Conservation (phyloP, 805 yeast genomes). For the Hanseniaspora hatyaiensis region DNA sequence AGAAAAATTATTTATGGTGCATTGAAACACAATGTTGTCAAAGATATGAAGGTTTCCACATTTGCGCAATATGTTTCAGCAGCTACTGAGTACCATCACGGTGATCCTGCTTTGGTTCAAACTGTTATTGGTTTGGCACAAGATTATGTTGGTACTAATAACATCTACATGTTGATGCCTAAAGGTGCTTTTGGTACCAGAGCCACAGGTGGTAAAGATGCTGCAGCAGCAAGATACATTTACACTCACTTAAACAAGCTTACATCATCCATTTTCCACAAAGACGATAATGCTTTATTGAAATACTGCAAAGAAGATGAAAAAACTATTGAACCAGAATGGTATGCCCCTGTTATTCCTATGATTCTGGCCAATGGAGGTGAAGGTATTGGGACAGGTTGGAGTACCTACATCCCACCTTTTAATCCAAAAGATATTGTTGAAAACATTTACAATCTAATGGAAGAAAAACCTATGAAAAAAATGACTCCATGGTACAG, state of each 20-base stretch:
- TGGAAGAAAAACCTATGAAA: constrained; percentile 57
- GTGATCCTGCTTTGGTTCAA: constrained; percentile 76
- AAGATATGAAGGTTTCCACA: constrained; percentile 81
- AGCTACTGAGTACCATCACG: constrained; percentile 89
- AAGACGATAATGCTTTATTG: constrained; percentile 66
- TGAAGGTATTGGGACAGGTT: constrained; percentile 98
- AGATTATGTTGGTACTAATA: constrained; percentile 86
- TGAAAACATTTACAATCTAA: constrained; percentile 54
- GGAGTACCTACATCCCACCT: constrained; percentile 89
- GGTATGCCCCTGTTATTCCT: constrained; percentile 90
- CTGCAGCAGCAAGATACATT: constrained; percentile 95
- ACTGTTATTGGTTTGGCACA: constrained; percentile 92
- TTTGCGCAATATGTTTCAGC: constrained; percentile 82
- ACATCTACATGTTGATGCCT: constrained; percentile 71
- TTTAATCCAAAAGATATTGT: constrained; percentile 81
- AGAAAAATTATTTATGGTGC: constrained; percentile 84
- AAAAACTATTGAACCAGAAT: constrained; percentile 84
- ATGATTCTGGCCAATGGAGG: constrained; percentile 91
- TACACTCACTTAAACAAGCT: constrained; percentile 71
- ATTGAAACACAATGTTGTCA: constrained; percentile 61
- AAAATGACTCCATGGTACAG: constrained; percentile 88
- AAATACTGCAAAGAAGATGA: constrained; percentile 85
- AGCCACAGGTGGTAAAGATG: constrained; percentile 95
- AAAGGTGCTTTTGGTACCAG: constrained; percentile 95
- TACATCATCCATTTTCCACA: constrained; percentile 64